Conservation (phyloP, 2,329 filamentous ascomycete species). For the Didymella lethalis region DNA sequence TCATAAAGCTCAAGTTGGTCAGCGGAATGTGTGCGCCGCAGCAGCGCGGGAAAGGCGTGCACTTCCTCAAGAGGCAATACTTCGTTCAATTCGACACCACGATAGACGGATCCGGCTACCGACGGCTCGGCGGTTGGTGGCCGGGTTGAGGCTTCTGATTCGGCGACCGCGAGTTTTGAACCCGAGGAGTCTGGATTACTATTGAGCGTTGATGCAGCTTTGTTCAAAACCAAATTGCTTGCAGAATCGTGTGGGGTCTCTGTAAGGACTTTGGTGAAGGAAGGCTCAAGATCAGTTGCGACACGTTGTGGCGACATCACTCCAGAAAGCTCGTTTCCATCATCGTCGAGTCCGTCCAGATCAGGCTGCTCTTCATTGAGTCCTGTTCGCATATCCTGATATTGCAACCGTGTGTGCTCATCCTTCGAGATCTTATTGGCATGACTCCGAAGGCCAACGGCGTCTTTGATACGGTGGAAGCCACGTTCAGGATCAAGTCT, state of each 20-base stretch:
- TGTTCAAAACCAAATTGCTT: slow-evolving; percentile 32
- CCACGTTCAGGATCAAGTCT: slow-evolving; percentile 83
- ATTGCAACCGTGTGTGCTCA: slow-evolving; percentile 38
- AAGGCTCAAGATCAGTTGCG: slow-evolving; percentile 31
- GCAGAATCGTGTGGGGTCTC: slow-evolving; percentile 46
- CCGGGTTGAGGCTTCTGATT: slow-evolving; percentile 37
- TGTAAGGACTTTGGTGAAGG: slow-evolving; percentile 45
- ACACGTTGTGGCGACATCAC: slow-evolving; percentile 27
- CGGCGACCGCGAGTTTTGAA: slow-evolving; percentile 23
- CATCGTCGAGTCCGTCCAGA: slow-evolving; percentile 20
- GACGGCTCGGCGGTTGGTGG: slow-evolving; percentile 61
- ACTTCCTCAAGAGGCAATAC: slow-evolving; percentile 56
- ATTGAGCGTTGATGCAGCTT: slow-evolving; percentile 25
- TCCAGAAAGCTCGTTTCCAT: slow-evolving; percentile 24
- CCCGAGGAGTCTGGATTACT: slow-evolving; percentile 31
- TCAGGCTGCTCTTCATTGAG: slow-evolving; percentile 24
- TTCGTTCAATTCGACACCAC: slow-evolving; percentile 63
- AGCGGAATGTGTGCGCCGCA: slow-evolving; percentile 71
- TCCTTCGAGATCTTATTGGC: slow-evolving; percentile 52
- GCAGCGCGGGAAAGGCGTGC: slow-evolving; percentile 57
- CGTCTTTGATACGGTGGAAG: slow-evolving; percentile 84
- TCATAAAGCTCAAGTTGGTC: slow-evolving; percentile 39
- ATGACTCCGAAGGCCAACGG: slow-evolving; percentile 67
- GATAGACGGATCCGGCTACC: slow-evolving; percentile 65
- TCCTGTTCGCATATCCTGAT: slow-evolving; percentile 29